Evolutionary conservation across 192 early-diverging fungal genomes (phyloP).

Genomic region (Chytriomyces hyalinus): DNA sequence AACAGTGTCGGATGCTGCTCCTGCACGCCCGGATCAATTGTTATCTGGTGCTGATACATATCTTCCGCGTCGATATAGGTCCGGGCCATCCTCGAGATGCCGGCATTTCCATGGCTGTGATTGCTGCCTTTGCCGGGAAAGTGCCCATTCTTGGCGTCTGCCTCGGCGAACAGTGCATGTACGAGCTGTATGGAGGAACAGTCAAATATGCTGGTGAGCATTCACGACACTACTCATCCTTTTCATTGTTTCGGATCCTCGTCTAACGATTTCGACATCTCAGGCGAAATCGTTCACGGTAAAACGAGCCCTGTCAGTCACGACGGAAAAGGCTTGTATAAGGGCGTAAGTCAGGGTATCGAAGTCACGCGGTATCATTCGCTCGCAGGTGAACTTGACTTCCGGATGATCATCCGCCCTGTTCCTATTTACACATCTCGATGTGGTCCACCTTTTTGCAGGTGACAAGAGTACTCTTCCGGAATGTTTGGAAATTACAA

Average conservation of each 20-base stretch:
- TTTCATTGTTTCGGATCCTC: no score
- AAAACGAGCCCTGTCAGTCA: slow-evolving; percentile 92
- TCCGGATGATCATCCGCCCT: neutral
- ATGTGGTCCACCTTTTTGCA: neutral
- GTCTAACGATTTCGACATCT: no score
- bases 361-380: slow-evolving; percentile 96
- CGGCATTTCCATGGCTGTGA: slow-evolving; percentile 87
- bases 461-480: slow-evolving; percentile 81
- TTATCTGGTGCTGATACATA: no score
- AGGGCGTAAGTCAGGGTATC: slow-evolving; percentile 82
- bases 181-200: slow-evolving; percentile 90
- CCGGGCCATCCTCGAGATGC: slow-evolving; percentile 94
- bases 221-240: no score
- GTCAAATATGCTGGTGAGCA: slow-evolving; percentile 81
- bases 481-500: slow-evolving; percentile 79
- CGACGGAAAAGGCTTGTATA: slow-evolving; percentile 88
- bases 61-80: slow-evolving; percentile 38
- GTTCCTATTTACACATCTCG: neutral
- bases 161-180: slow-evolving; percentile 98
- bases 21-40: neutral
- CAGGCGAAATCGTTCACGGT: slow-evolving; percentile 89
- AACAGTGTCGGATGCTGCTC: neutral
- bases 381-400: slow-evolving; percentile 64
- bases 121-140: slow-evolving; percentile 88
- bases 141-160: slow-evolving; percentile 97